Percentiles rank a stretch among this genome's conserved stretches.
phyloP scores from a whole-genome alignment of 495 filamentous ascomycete genomes.

The Talaromyces wortmannii region DNA sequence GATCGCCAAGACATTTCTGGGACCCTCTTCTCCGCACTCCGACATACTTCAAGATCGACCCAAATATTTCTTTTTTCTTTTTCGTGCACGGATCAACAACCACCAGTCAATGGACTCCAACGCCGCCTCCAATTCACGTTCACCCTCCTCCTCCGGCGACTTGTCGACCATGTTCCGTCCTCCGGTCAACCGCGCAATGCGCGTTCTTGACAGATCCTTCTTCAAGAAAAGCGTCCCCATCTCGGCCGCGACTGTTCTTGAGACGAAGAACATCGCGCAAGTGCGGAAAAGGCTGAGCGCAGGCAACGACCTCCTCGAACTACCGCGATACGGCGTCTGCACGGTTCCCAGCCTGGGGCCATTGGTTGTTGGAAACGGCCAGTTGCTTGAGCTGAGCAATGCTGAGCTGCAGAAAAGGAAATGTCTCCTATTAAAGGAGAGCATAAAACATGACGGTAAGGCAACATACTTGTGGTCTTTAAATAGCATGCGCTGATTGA shows the following conservation, averaged over 20 bases:
- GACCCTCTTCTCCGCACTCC: not conserved
- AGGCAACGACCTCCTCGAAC: constrained; percentile 51
- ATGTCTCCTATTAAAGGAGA: constrained; percentile 67
- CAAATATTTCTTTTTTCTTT: not conserved
- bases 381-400: constrained; percentile 9
- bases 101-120: constrained; percentile 18
- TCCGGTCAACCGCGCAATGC: constrained; percentile 75
- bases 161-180: constrained; percentile 61
- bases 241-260: constrained; percentile 70
- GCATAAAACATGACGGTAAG: constrained; percentile 61
- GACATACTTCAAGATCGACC: not conserved
- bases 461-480: constrained; percentile 38
- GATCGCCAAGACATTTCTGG: too few species aligned
- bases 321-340: constrained; percentile 47
- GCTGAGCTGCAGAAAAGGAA: constrained; percentile 44
- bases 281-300: constrained; percentile 53
- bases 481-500: constrained; percentile 44
- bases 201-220: constrained; percentile 70
- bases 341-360: not conserved
- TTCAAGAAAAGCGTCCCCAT: constrained; percentile 70
- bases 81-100: constrained; percentile 8
- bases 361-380: constrained; percentile 38
- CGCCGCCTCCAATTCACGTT: not conserved
- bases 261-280: constrained; percentile 61
- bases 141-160: not conserved